Evolutionary conservation across 768 basidiomycete species (phyloP).

Genomic region (Ramaria sp.): DNA sequence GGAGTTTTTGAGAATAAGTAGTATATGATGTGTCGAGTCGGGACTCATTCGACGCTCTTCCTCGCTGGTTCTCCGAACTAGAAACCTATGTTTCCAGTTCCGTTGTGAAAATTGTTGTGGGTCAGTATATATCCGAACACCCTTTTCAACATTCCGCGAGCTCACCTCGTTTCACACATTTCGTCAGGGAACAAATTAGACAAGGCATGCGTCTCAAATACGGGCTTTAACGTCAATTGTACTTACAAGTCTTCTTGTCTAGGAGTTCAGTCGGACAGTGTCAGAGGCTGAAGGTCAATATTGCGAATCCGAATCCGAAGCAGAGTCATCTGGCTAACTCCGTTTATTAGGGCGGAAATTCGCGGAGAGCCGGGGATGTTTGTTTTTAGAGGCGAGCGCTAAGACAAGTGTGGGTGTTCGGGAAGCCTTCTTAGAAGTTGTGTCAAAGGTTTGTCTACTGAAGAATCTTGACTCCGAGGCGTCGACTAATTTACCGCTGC

Average conservation of each 20-base stretch:
- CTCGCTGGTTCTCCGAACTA: constrained; percentile 85
- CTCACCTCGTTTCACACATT: neutral
- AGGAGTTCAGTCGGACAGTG: constrained; percentile 91
- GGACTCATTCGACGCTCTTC: constrained; percentile 89
- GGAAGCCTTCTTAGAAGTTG: constrained; percentile 68
- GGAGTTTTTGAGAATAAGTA: constrained; percentile 20
- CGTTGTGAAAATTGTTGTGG: constrained; percentile 91
- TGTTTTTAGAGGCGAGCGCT: constrained; percentile 89
- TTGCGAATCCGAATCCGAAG: neutral
- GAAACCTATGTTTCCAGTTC: constrained; percentile 83
- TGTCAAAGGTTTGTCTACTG: constrained; percentile 46
- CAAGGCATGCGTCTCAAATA: constrained; percentile 38
- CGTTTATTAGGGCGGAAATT: constrained; percentile 36
- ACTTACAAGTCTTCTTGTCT: neutral
- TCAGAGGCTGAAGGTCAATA: constrained; percentile 54
- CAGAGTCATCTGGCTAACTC: neutral
- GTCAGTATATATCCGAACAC: constrained; percentile 34
- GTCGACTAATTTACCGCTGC: neutral
- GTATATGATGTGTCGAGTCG: constrained; percentile 94
- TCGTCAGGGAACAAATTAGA: constrained; percentile 63
- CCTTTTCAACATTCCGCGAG: too few species aligned
- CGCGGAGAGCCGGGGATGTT: constrained; percentile 67
- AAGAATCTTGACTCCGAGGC: too few species aligned
- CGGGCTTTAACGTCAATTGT: neutral
- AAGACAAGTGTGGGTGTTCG: constrained; percentile 82